phyloP scores from a whole-genome alignment of 495 filamentous ascomycete genomes.

The Neurospora tetraspora region DNA sequence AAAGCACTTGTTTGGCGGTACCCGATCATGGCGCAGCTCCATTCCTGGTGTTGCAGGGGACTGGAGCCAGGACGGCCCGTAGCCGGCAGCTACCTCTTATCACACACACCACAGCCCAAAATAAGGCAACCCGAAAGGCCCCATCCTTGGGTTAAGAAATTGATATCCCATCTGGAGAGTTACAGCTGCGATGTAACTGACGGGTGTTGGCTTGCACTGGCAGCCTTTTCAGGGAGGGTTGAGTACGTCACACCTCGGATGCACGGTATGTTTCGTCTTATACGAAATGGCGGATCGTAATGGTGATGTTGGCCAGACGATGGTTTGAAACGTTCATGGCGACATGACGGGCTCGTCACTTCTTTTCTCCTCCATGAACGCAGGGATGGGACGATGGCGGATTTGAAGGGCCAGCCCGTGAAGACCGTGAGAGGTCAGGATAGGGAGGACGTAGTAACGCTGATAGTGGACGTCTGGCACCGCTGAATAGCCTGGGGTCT shows the following conservation, averaged over 20 bases:
- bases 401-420: background rate
- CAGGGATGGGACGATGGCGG: background rate
- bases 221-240: background rate
- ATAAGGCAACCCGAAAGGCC: background rate
- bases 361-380: background rate
- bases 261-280: background rate
- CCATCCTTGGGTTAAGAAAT: background rate
- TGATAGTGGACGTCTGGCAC: background rate
- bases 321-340: background rate
- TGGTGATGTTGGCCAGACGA: background rate
- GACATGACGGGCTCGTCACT: background rate
- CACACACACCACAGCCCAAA: background rate
- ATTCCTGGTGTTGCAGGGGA: background rate
- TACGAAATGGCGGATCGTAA: background rate
- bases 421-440: background rate
- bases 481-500: background rate
- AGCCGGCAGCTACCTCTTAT: background rate
- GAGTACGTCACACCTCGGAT: background rate
- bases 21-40: background rate
- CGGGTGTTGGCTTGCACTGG: background rate
- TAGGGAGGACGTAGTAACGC: background rate
- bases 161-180: background rate
- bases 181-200: background rate
- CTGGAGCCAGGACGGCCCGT: background rate
- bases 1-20: background rate